Base-by-base conservation (phyloP, 1,284 basidiomycete genomes). In the Papiliotrema laurentii region DNA sequence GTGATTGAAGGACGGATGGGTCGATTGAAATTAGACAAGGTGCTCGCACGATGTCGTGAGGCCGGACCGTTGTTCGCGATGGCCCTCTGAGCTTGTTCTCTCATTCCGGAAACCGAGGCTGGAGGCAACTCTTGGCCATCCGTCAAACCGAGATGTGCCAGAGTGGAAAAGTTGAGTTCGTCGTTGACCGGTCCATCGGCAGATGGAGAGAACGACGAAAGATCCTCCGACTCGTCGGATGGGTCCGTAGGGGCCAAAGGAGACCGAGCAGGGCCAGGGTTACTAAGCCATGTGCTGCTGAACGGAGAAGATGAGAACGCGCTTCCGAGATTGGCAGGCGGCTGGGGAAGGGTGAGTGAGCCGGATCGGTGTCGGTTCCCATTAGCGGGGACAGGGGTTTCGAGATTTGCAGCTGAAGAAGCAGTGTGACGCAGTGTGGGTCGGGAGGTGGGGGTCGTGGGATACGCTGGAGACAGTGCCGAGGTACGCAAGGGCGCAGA, bases 91-190 rank as follows among this genome's bases (percentile, higher is more conserved):
- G 87, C 86, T 69, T 90, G 89, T 58, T 81, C 87, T 57, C 86
- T 83, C 52, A 90, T 77, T 72, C 90, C 89, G 16, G 86, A 83
- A 54, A 90, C 83, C 43, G 86, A 89, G 10, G 87, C 89, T 4
- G 87, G 86, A 2, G 83, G 83, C 11, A 66, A 65, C 19, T 62
- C 60, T 14, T 42, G 39, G 16, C 53, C 57, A 44, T 71, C 70
- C 60, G 92, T 92, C 59, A 97, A 79, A 39, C 92, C 92, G 45
- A 97, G 85, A 70, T 96, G 96, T 72, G 93, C 91, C 55, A 97
- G 80, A 24, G 92, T 96, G 64, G 90, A 87, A 43, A 92, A 87
- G 66, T 91, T 87, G 69, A 89, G 88, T 50, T 92, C 87, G 54
- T 93, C 90, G 19, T 80, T 79, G 26, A 77, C 80, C n/a, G 68